phyloP scores from a whole-genome alignment of 139 green algal genomes.

The Chlorella sp. region DNA sequence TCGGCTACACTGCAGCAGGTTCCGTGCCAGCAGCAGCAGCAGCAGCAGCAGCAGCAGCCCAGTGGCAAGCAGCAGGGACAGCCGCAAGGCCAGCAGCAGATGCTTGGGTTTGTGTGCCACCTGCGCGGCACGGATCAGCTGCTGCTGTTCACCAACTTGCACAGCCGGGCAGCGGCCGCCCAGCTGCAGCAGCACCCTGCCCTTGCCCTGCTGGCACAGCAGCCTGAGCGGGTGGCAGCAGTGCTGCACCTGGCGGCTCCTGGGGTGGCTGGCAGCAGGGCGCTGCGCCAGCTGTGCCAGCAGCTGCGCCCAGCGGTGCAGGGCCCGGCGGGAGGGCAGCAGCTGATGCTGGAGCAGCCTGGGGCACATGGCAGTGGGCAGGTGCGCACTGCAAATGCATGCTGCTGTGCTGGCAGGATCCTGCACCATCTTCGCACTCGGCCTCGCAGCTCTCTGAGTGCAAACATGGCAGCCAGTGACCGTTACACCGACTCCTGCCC shows the following conservation, averaged over 20 bases:
- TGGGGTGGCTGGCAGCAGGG: background rate
- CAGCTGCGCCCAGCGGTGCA: conserved; percentile 31
- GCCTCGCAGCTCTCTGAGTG: too few relatives aligned
- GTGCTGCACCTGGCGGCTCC: conserved; percentile 45
- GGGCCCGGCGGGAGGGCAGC: conserved; percentile 3
- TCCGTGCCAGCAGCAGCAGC: background rate
- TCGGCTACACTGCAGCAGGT: too few relatives aligned
- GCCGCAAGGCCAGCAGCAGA: conserved; percentile 1
- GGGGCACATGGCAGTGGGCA: background rate
- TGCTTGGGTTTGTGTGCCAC: conserved; percentile 48
- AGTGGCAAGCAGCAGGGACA: background rate
- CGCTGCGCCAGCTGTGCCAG: conserved; percentile 46
- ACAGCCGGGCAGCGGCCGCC: background rate
- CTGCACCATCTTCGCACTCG: too few relatives aligned
- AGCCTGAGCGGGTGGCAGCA: conserved; percentile 31
- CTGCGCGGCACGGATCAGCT: conserved; percentile 38
- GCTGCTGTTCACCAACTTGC: conserved; percentile 46
- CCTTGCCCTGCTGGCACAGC: conserved; percentile 23
- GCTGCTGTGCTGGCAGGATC: too few relatives aligned
- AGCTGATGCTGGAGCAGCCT: conserved; percentile 19
- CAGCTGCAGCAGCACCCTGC: conserved; percentile 51
- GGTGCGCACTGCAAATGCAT: background rate
- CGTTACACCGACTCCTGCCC: too few relatives aligned
- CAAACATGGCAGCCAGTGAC: too few relatives aligned
- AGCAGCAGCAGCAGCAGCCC: conserved; percentile 6